These are phyloP conservation scores for Calonectria pseudoreteaudii DNA, from an alignment of 2,329 filamentous ascomycete species.

Conservation along the genomic window DNA sequence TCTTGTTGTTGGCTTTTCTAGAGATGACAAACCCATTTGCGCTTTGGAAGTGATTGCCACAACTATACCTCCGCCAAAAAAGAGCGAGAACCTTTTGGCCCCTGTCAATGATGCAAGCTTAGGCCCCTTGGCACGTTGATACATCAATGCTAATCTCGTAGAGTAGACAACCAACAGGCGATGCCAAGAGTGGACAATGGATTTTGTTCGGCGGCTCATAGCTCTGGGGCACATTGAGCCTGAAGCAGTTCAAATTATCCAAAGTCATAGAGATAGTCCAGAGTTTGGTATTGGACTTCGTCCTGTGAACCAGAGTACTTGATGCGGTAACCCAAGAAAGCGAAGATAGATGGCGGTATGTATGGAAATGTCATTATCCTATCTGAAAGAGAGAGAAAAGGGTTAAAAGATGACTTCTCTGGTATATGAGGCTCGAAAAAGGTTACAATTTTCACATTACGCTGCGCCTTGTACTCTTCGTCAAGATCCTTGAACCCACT, in stretches of 20 bases:
- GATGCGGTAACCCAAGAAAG: not conserved
- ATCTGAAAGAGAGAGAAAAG: not conserved
- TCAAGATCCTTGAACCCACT: not conserved
- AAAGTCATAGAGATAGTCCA: not conserved
- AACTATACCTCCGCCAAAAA: not conserved
- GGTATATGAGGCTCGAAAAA: not conserved
- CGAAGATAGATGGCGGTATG: not conserved
- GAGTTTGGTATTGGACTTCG: not conserved
- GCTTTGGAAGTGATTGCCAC: not conserved
- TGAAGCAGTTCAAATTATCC: not conserved
- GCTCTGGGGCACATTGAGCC: not conserved
- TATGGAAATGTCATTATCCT: not conserved
- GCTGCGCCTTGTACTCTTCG: not conserved
- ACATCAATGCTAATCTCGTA: not conserved
- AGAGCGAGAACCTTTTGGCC: not conserved
- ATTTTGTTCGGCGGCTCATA: not conserved
- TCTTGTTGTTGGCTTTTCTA: not conserved
- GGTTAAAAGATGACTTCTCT: not conserved
- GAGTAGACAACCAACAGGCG: not conserved
- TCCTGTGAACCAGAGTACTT: not conserved
- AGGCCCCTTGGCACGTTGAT: not conserved
- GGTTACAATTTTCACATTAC: not conserved
- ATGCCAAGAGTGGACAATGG: conserved; percentile 6
- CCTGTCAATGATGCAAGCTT: not conserved
- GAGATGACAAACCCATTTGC: not conserved